Percentiles rank a stretch among this genome's conserved stretches.
These are phyloP conservation scores for Globisporangium sylvaticum DNA, from an alignment of 352 stramenopile species.

Conservation along the genomic window DNA sequence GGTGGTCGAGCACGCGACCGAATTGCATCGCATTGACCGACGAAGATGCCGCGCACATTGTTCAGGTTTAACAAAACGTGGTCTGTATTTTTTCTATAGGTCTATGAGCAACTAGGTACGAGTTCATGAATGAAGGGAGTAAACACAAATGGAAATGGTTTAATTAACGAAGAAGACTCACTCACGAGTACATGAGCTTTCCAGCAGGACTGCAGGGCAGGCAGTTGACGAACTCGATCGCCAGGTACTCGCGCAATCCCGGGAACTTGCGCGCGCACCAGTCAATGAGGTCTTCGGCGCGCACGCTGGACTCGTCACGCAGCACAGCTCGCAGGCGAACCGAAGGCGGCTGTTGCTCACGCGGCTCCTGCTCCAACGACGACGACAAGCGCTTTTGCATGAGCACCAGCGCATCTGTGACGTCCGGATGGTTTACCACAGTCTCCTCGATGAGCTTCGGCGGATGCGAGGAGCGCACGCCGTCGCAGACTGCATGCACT, in stretches of 20 bases:
- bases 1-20: slow-evolving; percentile 91
- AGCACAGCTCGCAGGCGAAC: slow-evolving; percentile 37
- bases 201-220: slow-evolving; percentile 79
- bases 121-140: not conserved
- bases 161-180: not conserved
- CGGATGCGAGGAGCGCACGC: slow-evolving; percentile 19
- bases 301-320: slow-evolving; percentile 18
- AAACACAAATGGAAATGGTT: not conserved
- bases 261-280: slow-evolving; percentile 39
- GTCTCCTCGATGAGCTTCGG: slow-evolving; percentile 41
- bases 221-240: slow-evolving; percentile 55
- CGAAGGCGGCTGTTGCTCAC: not conserved
- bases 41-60: slow-evolving; percentile 94
- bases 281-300: slow-evolving; percentile 29
- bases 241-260: slow-evolving; percentile 25
- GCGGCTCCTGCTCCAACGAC: too few relatives aligned
- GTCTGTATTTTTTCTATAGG: not conserved
- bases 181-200: slow-evolving; percentile 81
- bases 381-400: slow-evolving; percentile 23
- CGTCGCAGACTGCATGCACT: slow-evolving; percentile 31
- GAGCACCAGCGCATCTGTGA: slow-evolving; percentile 55
- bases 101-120: not conserved
- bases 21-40: slow-evolving; percentile 96
- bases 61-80: slow-evolving; percentile 53
- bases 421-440: slow-evolving; percentile 30